A percentile compares a stretch with the other conserved stretches of the same genome.
These are phyloP conservation scores for Dalbergia oliveri DNA, from an alignment of 306 rosid species.

Conservation along the genomic window DNA sequence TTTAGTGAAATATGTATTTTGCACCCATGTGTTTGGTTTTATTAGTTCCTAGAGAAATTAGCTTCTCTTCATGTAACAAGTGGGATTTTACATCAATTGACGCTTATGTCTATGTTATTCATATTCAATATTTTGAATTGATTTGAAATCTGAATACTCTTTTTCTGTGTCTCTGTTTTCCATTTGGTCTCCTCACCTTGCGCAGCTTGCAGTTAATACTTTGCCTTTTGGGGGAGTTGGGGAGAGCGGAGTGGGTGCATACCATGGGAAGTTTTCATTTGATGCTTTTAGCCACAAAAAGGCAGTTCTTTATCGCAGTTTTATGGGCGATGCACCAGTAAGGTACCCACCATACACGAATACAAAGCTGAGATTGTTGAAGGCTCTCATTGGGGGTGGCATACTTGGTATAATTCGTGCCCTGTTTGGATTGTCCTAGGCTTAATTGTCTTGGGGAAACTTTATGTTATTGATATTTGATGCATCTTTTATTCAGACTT, in stretches of 20 bases:
- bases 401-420: slow-evolving; percentile 68
- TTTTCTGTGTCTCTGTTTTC: slow-evolving; percentile 20
- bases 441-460: slow-evolving; percentile 30
- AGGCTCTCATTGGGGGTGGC: slow-evolving; percentile 83
- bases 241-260: slow-evolving; percentile 95
- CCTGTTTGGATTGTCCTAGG: slow-evolving; percentile 75
- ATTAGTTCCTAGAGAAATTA: slow-evolving; percentile 2
- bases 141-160: slow-evolving; percentile 4
- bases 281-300: slow-evolving; percentile 96
- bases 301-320: slow-evolving; percentile 87
- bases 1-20: background rate
- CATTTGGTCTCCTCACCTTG: background rate
- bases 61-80: slow-evolving; percentile 5
- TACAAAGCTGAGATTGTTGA: slow-evolving; percentile 72
- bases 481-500: slow-evolving; percentile 30
- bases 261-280: slow-evolving; percentile 96
- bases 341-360: slow-evolving; percentile 92
- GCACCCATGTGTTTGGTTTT: slow-evolving; percentile 6
- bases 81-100: background rate
- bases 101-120: background rate
- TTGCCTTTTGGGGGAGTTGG: slow-evolving; percentile 99
- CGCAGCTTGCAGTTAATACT: slow-evolving; percentile 80
- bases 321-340: slow-evolving; percentile 72
- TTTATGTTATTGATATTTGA: slow-evolving; percentile 1
- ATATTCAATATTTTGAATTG: background rate